Base-by-base conservation (phyloP, 1,284 basidiomycete species). In the Cutaneotrichosporon sp. region DNA sequence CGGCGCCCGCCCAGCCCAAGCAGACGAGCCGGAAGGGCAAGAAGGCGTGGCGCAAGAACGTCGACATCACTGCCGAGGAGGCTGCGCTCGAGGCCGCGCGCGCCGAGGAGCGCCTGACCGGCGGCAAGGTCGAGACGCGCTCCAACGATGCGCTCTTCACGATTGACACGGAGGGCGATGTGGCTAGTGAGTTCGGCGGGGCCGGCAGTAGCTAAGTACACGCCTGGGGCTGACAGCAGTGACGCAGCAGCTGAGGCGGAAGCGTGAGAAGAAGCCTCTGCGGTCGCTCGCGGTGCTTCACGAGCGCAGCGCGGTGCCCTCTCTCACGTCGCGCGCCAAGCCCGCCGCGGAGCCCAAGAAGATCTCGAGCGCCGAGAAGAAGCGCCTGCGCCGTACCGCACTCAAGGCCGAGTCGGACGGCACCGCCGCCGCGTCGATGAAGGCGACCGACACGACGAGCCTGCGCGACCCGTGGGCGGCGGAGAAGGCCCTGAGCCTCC, bases 21-120 rank as follows among this genome's bases (percentile, higher is more conserved):
- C 92, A 95, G 75, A 79, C 86, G 0, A 91, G 88, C 67, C 82
- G 93, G 60, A 97, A 93, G 78, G 90, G 92, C 54, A 97, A 95
- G 80, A 87, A 86, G 63, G 87, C 92, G 58, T 97, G 94, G 94
- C 82, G 94, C 72, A 97, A 97, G 81, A 91, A 95, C 78, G 87
- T 94, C 57, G 87, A 94, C 75, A 84, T 94, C 49, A 85, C 85
- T 27, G 85, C 85, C 42, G 86, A 92, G 43, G 92, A 94, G 70
- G 81, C 83, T 54, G 86, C 85, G 2, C 72, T 95, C 62, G 92
- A 95, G 76, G 84, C 82, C 54, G 80, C 88, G 60, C 83, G 91
- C 59, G 84, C 84, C 6, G 90, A 94, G 75, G 92, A 94, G 76
- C 81, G 90, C 58, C 83, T 87, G 8, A 85, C 84, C 59, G 91